Percentiles rank a stretch among this genome's conserved stretches.
These are phyloP conservation scores for Sporothrix globosa DNA, from an alignment of 2,329 filamentous ascomycete genomes.

Conservation along the genomic window DNA sequence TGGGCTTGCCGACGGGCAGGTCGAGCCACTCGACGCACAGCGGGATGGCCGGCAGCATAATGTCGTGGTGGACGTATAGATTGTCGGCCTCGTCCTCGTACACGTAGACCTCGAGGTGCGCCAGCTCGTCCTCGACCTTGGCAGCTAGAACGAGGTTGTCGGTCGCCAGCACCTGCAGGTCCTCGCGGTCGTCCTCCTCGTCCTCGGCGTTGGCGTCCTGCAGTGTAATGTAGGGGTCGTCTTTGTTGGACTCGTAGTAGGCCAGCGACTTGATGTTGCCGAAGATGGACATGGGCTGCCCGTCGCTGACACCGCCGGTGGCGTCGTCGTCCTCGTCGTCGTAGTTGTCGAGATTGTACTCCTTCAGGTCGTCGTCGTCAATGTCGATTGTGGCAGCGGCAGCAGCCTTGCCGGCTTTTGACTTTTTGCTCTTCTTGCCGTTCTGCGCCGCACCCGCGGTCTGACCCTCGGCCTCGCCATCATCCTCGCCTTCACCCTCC, in stretches of 20 bases:
- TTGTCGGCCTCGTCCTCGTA: constrained; percentile 96
- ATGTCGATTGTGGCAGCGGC: constrained; percentile 50
- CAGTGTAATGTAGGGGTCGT: constrained; percentile 95
- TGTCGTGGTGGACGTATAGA: constrained; percentile 98
- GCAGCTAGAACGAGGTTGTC: constrained; percentile 92
- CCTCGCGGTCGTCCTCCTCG: constrained; percentile 86
- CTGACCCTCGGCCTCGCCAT: constrained; percentile 33
- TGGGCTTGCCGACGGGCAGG: constrained; percentile 76
- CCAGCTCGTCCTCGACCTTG: constrained; percentile 95
- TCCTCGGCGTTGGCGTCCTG: constrained; percentile 66
- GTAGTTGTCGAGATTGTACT: constrained; percentile 96
- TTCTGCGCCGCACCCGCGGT: constrained; percentile 36
- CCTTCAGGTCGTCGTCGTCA: constrained; percentile 85
- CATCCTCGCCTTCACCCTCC: constrained; percentile 34
- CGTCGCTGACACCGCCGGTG: constrained; percentile 48
- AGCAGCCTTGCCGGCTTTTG: constrained; percentile 42
- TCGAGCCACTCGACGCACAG: constrained; percentile 96
- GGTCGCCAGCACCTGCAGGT: constrained; percentile 87
- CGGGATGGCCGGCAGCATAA: constrained; percentile 97
- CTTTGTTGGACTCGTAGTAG: constrained; percentile 91
- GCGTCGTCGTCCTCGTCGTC: constrained; percentile 76
- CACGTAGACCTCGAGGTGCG: constrained; percentile 94
- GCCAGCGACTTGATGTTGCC: constrained; percentile 91
- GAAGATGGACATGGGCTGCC: constrained; percentile 83
- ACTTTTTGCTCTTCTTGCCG: constrained; percentile 39